Conservation (phyloP, 352 stramenopile genomes). For the Globisporangium polare region DNA sequence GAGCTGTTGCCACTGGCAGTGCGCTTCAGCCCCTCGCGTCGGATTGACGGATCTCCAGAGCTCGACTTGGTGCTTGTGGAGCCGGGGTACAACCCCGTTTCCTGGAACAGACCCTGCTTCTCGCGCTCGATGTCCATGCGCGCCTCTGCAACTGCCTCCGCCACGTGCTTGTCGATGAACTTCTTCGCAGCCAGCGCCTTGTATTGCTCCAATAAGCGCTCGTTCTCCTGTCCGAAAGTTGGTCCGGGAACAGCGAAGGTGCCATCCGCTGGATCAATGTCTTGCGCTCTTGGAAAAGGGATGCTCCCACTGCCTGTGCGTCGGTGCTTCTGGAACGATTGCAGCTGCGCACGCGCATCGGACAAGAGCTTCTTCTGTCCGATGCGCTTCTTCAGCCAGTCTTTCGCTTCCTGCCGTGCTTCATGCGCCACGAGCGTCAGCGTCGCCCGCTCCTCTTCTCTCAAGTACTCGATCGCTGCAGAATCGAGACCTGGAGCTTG, state of each 20-base stretch:
- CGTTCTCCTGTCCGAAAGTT: conserved; percentile 17
- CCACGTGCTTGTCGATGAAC: conserved; percentile 79
- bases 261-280: background rate
- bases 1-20: conserved; percentile 17
- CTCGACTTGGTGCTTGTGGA: conserved; percentile 12
- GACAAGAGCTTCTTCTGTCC: conserved; percentile 75
- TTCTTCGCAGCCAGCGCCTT: conserved; percentile 47
- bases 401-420: conserved; percentile 52
- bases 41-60: background rate
- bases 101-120: conserved; percentile 59
- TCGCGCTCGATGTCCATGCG: conserved; percentile 65
- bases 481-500: conserved; percentile 23
- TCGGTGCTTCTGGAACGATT: conserved; percentile 39
- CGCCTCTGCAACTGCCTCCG: conserved; percentile 54
- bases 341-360: conserved; percentile 53
- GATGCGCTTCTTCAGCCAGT: conserved; percentile 72
- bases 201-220: conserved; percentile 46
- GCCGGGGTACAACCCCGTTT: conserved; percentile 59
- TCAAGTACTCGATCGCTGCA: conserved; percentile 34
- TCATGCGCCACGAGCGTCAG: conserved; percentile 67
- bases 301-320: conserved; percentile 42
- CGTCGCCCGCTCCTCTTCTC: conserved; percentile 58
- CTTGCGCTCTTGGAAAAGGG: conserved; percentile 2
- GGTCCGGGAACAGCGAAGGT: background rate
- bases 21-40: conserved; percentile 10